A percentile compares a stretch with the other conserved stretches of the same genome.
phyloP scores from a whole-genome alignment of 371 early-diverging fungal species.

The Mucor velutinosus region DNA sequence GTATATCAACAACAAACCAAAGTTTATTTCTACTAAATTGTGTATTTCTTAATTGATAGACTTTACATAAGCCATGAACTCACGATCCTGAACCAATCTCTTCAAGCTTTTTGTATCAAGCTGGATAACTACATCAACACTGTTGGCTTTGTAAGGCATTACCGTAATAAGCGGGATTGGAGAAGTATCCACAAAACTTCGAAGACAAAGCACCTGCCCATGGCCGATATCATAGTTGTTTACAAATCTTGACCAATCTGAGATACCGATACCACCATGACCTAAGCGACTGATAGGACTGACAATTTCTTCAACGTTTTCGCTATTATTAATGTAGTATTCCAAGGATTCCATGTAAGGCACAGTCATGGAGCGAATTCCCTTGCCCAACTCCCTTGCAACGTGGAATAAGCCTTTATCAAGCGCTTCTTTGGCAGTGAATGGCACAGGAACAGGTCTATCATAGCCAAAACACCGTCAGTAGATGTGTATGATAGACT shows the following conservation, averaged over 20 bases:
- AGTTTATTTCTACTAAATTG: background rate
- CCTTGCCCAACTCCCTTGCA: conserved; percentile 2
- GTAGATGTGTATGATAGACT: background rate
- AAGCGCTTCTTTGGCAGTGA: conserved; percentile 1
- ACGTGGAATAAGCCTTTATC: conserved; percentile 6
- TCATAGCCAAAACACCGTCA: background rate
- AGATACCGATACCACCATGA: conserved; percentile 11
- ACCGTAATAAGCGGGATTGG: conserved; percentile 14
- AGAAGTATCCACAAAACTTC: conserved; percentile 21
- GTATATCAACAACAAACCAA: background rate
- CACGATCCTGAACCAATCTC: conserved; percentile 13
- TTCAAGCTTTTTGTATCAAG: conserved; percentile 12
- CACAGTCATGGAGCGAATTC: background rate
- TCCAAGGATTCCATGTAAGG: conserved; percentile 25
- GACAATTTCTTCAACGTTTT: conserved; percentile 3
- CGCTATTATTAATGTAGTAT: conserved; percentile 11
- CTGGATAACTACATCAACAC: conserved; percentile 14
- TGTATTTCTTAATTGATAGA: background rate
- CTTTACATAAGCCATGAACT: conserved; percentile 9
- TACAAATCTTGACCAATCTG: conserved; percentile 22
- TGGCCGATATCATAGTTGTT: conserved; percentile 10
- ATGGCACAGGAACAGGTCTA: conserved; percentile 10
- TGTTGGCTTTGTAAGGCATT: conserved; percentile 4
- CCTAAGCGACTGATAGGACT: conserved; percentile 7
- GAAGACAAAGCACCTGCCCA: conserved; percentile 3